Evolutionary conservation across 768 basidiomycete species (phyloP).

Genomic region (Rhizopogon vesiculosus): DNA sequence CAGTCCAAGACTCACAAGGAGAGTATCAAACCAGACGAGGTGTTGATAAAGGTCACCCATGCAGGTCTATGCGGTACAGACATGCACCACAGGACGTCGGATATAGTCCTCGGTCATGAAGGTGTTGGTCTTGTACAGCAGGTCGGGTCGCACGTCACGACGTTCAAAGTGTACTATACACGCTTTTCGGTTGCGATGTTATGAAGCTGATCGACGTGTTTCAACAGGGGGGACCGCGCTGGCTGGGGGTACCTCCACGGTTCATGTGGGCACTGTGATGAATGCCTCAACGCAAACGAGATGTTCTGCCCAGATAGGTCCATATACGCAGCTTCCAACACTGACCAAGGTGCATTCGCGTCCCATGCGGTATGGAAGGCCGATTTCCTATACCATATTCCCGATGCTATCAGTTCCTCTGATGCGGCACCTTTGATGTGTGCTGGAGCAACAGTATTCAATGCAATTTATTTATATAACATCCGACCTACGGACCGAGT

Average conservation of each 20-base stretch:
- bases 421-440: conserved; percentile 34
- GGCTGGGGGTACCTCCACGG: conserved; percentile 32
- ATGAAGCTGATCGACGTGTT: background rate
- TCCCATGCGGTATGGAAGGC: conserved; percentile 31
- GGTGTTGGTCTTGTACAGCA: conserved; percentile 30
- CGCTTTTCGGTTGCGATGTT: background rate
- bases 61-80: conserved; percentile 37
- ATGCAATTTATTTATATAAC: conserved; percentile 18
- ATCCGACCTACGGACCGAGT: conserved; percentile 28
- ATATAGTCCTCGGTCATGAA: conserved; percentile 38
- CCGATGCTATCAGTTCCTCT: conserved; percentile 23
- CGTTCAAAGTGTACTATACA: conserved; percentile 29
- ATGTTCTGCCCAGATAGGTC: conserved; percentile 18
- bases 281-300: conserved; percentile 30
- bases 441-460: conserved; percentile 30
- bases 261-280: conserved; percentile 27
- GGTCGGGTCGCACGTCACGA: conserved; percentile 24
- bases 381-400: conserved; percentile 30
- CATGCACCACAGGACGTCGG: conserved; percentile 24
- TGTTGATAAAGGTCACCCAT: conserved; percentile 28
- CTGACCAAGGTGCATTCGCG: conserved; percentile 31
- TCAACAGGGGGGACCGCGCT: conserved; percentile 29
- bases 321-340: conserved; percentile 20
- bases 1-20: conserved; percentile 11
- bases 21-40: conserved; percentile 20